Conservation (phyloP, 75 land plant species). For the Pinus taeda region DNA sequence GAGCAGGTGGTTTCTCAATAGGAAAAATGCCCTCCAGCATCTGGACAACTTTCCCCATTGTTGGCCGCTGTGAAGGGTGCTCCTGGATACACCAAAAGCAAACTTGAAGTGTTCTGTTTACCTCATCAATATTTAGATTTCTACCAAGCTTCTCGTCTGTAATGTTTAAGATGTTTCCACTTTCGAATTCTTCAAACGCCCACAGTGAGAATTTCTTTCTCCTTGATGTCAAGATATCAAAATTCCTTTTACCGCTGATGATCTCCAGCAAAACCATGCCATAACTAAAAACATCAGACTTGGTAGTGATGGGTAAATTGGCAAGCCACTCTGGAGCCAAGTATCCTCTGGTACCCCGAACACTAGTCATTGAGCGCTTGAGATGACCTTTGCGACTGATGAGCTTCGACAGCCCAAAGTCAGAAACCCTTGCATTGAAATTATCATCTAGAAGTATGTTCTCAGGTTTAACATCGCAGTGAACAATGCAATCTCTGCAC, state of each 20-base stretch:
- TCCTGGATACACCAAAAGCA: slow-evolving; percentile 89
- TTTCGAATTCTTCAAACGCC: slow-evolving; percentile 73
- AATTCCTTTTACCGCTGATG: slow-evolving; percentile 70
- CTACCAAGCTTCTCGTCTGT: slow-evolving; percentile 46
- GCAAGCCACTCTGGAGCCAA: slow-evolving; percentile 91
- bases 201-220: slow-evolving; percentile 61
- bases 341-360: slow-evolving; percentile 76
- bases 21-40: slow-evolving; percentile 69
- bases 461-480: slow-evolving; percentile 95
- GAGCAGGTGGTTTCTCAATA: slow-evolving; percentile 61
- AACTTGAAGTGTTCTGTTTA: slow-evolving; percentile 42
- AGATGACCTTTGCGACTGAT: slow-evolving; percentile 47
- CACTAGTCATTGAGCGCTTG: slow-evolving; percentile 32
- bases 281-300: slow-evolving; percentile 77
- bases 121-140: slow-evolving; percentile 43
- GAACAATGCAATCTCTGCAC: slow-evolving; percentile 87
- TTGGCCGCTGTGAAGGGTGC: slow-evolving; percentile 76
- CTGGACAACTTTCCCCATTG: slow-evolving; percentile 79
- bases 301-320: slow-evolving; percentile 68
- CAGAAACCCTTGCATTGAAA: slow-evolving; percentile 80
- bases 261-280: slow-evolving; percentile 93
- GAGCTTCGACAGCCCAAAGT: slow-evolving; percentile 80
- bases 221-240: slow-evolving; percentile 43
- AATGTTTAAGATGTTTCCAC: slow-evolving; percentile 41
- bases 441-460: slow-evolving; percentile 83